Evolutionary conservation across 768 basidiomycete species (phyloP).

Genomic region (Mycena albidolilacea): DNA sequence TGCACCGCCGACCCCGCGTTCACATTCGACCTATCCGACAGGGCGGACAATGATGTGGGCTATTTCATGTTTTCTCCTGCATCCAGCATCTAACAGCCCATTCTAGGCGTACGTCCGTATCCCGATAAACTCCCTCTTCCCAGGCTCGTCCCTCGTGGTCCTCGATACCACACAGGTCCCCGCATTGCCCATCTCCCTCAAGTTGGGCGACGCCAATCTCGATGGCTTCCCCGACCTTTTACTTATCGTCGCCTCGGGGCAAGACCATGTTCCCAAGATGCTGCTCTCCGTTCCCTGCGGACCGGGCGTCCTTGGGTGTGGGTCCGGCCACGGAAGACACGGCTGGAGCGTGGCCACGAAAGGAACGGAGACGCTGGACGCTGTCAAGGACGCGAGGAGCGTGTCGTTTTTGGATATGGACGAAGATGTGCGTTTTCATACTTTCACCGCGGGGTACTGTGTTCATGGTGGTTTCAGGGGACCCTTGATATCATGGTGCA

Average conservation of each 20-base stretch:
- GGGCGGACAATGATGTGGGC: conserved; percentile 66
- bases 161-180: conserved; percentile 77
- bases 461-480: conserved; percentile 67
- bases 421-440: conserved; percentile 82
- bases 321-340: conserved; percentile 66
- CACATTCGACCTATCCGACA: conserved; percentile 75
- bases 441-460: not conserved
- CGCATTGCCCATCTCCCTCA: conserved; percentile 81
- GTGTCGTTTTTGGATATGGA: conserved; percentile 92
- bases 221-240: conserved; percentile 96
- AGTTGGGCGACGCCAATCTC: conserved; percentile 90
- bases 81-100: not conserved
- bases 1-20: conserved; percentile 89
- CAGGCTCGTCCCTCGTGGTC: conserved; percentile 73
- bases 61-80: not conserved
- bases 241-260: conserved; percentile 63
- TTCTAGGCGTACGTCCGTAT: conserved; percentile 78
- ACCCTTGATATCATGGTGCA: conserved; percentile 93
- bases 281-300: conserved; percentile 76
- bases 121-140: conserved; percentile 73
- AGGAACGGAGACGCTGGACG: conserved; percentile 73
- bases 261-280: conserved; percentile 69
- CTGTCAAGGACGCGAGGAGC: conserved; percentile 83
- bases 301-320: conserved; percentile 71
- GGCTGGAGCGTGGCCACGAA: conserved; percentile 72